Percentiles rank a stretch among this genome's conserved stretches.
These are phyloP conservation scores for Cladophialophora carrionii DNA, from an alignment of 2,329 filamentous ascomycete genomes.

Conservation along the genomic window DNA sequence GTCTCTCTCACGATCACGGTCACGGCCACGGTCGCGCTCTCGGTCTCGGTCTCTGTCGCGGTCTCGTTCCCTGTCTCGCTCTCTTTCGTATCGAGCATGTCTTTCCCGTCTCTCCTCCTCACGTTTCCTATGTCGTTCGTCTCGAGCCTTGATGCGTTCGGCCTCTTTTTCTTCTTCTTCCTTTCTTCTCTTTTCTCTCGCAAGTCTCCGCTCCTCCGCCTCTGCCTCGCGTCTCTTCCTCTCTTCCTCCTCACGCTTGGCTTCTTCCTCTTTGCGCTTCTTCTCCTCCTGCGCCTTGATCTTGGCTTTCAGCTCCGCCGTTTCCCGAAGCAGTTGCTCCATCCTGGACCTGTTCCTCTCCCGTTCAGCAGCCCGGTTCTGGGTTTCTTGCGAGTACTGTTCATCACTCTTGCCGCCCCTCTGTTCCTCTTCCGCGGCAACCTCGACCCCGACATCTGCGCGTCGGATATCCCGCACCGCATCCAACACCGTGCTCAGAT, in stretches of 20 bases:
- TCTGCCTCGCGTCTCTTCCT: conserved; percentile 51
- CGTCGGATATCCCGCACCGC: conserved; percentile 61
- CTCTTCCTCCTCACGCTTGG: conserved; percentile 49
- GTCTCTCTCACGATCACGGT: conserved; percentile 44
- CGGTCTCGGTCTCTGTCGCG: conserved; percentile 39
- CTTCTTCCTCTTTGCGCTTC: conserved; percentile 43
- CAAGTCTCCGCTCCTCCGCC: conserved; percentile 53
- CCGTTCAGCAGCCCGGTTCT: conserved; percentile 56
- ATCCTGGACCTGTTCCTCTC: conserved; percentile 51
- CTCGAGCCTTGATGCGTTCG: conserved; percentile 56
- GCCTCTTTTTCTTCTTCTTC: conserved; percentile 59
- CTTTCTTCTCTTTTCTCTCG: conserved; percentile 55
- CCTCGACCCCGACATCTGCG: conserved; percentile 62
- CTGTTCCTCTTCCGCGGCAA: conserved; percentile 56
- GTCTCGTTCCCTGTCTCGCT: conserved; percentile 41
- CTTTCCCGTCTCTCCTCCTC: conserved; percentile 52
- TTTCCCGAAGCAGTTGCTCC: conserved; percentile 54
- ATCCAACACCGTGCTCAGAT: conserved; percentile 58
- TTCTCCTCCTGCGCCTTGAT: conserved; percentile 50
- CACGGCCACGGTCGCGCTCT: conserved; percentile 35
- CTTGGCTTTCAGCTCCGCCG: conserved; percentile 54
- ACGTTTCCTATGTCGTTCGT: conserved; percentile 50
- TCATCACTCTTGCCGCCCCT: conserved; percentile 64
- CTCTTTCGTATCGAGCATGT: conserved; percentile 42
- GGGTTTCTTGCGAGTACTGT: conserved; percentile 60